Percentiles rank a stretch among this genome's conserved stretches.
These are phyloP conservation scores for Colletotrichum somersetense DNA, from an alignment of 2,329 filamentous ascomycete genomes.

Conservation along the genomic window DNA sequence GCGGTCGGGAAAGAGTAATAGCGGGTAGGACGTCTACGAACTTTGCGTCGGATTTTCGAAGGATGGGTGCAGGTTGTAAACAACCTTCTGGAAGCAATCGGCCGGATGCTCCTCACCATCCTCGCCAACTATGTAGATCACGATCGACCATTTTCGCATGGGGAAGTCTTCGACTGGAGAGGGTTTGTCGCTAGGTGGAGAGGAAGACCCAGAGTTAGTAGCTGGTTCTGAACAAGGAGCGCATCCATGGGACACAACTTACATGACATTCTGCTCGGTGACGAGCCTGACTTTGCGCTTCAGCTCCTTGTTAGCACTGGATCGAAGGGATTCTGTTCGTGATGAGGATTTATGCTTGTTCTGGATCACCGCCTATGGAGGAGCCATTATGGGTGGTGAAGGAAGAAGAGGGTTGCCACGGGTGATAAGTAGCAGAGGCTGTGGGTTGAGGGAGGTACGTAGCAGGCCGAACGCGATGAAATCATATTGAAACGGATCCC, in stretches of 20 bases:
- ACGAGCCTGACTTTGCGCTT: conserved; percentile 93
- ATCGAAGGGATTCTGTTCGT: background rate
- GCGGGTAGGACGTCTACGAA: conserved; percentile 61
- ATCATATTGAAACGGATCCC: background rate
- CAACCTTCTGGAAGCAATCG: conserved; percentile 89
- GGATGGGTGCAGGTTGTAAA: conserved; percentile 93
- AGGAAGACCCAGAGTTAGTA: conserved; percentile 42
- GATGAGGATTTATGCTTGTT: background rate
- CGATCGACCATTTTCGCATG: conserved; percentile 92
- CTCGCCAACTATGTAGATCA: conserved; percentile 86
- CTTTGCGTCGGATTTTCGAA: conserved; percentile 90
- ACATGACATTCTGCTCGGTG: conserved; percentile 92
- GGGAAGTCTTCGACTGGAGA: conserved; percentile 89
- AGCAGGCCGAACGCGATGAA: background rate
- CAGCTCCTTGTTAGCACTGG: conserved; percentile 51
- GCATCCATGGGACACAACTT: conserved; percentile 48
- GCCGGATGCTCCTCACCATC: conserved; percentile 87
- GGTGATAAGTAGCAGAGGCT: background rate
- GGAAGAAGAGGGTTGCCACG: background rate
- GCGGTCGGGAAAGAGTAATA: background rate
- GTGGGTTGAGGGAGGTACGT: background rate
- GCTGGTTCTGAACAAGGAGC: background rate
- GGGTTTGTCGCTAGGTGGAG: conserved; percentile 74
- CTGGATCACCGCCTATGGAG: background rate
- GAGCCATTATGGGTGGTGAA: background rate